Conservation (phyloP, 2,329 filamentous ascomycete genomes). For the Ophiostoma populinum region DNA sequence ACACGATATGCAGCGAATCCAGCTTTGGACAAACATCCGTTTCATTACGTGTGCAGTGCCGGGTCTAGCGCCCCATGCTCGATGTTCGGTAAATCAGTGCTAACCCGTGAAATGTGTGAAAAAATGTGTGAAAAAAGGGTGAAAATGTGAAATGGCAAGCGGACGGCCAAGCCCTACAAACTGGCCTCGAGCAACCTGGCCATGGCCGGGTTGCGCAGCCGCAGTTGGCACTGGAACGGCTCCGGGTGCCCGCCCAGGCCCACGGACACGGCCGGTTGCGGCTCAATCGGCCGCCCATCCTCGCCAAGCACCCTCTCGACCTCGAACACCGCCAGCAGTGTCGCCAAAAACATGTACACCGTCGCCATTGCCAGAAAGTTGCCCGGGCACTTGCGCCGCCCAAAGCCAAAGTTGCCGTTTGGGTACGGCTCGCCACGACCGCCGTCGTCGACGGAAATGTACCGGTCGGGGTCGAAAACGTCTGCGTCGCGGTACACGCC, state of each 20-base stretch:
- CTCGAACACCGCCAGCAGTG: slow-evolving; percentile 18
- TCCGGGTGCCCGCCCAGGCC: slow-evolving; percentile 13
- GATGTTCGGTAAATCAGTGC: too few relatives aligned
- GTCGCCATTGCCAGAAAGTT: slow-evolving; percentile 29
- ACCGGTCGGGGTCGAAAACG: slow-evolving; percentile 29
- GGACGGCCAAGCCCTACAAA: background rate
- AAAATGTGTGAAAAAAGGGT: background rate
- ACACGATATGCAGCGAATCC: background rate
- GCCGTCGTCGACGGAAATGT: slow-evolving; percentile 10
- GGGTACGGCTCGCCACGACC: slow-evolving; percentile 26
- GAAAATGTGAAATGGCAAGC: too few relatives aligned
- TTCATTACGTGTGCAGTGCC: too few relatives aligned
- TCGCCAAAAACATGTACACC: slow-evolving; percentile 24
- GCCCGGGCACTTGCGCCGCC: slow-evolving; percentile 31
- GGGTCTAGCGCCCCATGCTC: too few relatives aligned
- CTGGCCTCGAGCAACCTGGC: slow-evolving; percentile 3
- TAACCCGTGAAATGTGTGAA: too few relatives aligned
- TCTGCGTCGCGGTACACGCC: slow-evolving; percentile 24
- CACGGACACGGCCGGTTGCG: slow-evolving; percentile 10
- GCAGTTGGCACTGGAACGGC: slow-evolving; percentile 10
- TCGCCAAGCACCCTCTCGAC: slow-evolving; percentile 10
- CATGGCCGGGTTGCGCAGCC: slow-evolving; percentile 6
- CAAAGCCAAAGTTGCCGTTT: slow-evolving; percentile 33
- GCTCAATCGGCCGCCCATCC: slow-evolving; percentile 11
- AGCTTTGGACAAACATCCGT: background rate